A percentile compares a stretch with the other conserved stretches of the same genome.
These are phyloP conservation scores for Solanum boliviense DNA, from an alignment of 257 asterid genomes.

Conservation along the genomic window DNA sequence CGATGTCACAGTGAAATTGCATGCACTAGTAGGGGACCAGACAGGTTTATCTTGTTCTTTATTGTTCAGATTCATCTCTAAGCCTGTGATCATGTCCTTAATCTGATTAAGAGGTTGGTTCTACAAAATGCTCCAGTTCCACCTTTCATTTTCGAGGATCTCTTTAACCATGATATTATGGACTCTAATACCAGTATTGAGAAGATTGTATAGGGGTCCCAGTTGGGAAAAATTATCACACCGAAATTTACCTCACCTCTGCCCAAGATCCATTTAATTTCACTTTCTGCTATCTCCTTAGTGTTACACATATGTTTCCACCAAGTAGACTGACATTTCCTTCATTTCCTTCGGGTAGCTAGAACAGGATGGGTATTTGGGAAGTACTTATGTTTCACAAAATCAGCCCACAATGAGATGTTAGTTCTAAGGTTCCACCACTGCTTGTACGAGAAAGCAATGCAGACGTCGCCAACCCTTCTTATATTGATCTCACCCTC, in stretches of 20 bases:
- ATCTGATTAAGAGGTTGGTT: too few relatives aligned
- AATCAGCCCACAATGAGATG: background rate
- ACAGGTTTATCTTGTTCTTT: too few relatives aligned
- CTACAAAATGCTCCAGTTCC: too few relatives aligned
- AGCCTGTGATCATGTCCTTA: background rate
- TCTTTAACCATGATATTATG: background rate
- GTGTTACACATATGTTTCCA: background rate
- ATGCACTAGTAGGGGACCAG: background rate
- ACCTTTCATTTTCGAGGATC: background rate
- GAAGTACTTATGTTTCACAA: background rate
- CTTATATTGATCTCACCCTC: background rate
- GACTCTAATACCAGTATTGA: background rate
- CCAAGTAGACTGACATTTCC: background rate
- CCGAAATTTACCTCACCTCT: too few relatives aligned
- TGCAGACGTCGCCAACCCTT: background rate
- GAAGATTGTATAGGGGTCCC: background rate
- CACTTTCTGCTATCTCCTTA: background rate
- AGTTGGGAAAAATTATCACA: background rate
- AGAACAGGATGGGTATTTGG: too few relatives aligned
- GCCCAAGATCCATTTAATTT: background rate
- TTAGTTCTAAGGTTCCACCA: background rate
- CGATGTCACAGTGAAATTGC: background rate
- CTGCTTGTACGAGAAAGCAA: background rate
- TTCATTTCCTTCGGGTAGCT: background rate
- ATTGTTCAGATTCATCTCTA: background rate